Evolutionary conservation across 148 eudicot genomes (phyloP).

Genomic region (Cornus suecica): DNA sequence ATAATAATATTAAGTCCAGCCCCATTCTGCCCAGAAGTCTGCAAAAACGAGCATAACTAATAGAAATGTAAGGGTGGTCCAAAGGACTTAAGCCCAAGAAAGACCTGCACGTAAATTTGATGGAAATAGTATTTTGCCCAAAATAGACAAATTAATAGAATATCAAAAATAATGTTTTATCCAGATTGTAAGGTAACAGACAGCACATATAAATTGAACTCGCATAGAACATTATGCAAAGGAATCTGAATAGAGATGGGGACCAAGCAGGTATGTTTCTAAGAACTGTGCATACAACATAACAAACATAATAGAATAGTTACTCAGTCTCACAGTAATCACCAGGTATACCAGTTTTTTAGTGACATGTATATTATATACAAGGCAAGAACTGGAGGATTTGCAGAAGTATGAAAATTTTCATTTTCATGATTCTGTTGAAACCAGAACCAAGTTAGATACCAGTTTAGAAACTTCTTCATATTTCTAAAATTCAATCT

Average conservation of each 20-base stretch:
- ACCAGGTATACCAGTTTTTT: background rate
- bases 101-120: conserved; percentile 1
- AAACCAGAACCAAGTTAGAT: background rate
- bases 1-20: background rate
- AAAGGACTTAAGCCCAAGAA: background rate
- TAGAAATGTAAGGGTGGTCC: background rate
- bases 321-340: background rate
- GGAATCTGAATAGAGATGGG: background rate
- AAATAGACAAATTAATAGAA: background rate
- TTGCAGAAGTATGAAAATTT: background rate
- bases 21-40: background rate
- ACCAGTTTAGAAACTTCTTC: background rate
- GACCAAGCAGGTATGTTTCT: background rate
- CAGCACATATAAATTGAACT: background rate
- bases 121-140: background rate
- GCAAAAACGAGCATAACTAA: background rate
- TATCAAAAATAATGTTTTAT: background rate
- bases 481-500: no score
- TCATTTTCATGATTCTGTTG: background rate
- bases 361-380: no score
- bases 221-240: background rate
- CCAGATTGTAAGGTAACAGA: background rate
- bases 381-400: background rate
- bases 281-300: background rate
- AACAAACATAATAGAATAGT: background rate